Percentiles rank a stretch among this genome's conserved stretches.
Conservation (phyloP, 805 yeast species). For the Lachancea fermentati region DNA sequence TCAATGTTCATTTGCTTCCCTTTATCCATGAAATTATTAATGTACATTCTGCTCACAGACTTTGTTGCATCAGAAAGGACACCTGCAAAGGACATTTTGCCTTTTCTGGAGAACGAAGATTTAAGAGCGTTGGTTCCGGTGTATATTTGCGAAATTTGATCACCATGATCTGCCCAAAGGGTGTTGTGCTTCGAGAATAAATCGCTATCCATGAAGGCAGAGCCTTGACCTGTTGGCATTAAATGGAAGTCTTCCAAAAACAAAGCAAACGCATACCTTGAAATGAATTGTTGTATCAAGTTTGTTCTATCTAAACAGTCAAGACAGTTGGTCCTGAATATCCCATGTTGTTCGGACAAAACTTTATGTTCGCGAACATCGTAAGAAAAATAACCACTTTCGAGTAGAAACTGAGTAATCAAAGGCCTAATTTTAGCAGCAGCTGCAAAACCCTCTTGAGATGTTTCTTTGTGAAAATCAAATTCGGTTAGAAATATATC, state of each 20-base stretch:
- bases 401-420: slow-evolving; percentile 59
- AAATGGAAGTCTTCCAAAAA: slow-evolving; percentile 41
- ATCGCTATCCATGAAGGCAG: slow-evolving; percentile 41
- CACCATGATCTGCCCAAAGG: slow-evolving; percentile 98
- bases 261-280: slow-evolving; percentile 60
- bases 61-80: slow-evolving; percentile 96
- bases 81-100: slow-evolving; percentile 95
- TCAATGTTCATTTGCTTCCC: slow-evolving; percentile 88
- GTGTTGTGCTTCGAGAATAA: slow-evolving; percentile 71
- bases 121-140: slow-evolving; percentile 97
- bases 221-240: slow-evolving; percentile 14
- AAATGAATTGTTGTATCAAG: slow-evolving; percentile 77
- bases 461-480: slow-evolving; percentile 91
- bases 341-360: slow-evolving; percentile 77
- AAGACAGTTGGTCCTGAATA: slow-evolving; percentile 88
- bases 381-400: slow-evolving; percentile 77
- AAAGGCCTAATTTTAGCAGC: slow-evolving; percentile 64
- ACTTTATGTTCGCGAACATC: slow-evolving; percentile 51
- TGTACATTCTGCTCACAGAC: slow-evolving; percentile 90
- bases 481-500: slow-evolving; percentile 65
- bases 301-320: slow-evolving; percentile 95
- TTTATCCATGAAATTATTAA: slow-evolving; percentile 91
- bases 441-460: slow-evolving; percentile 83
- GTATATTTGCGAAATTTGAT: slow-evolving; percentile 89
- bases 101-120: slow-evolving; percentile 89